Evolutionary conservation across 2,329 filamentous ascomycete species (phyloP).

Genomic region (Ophiocordyceps sinensis): DNA sequence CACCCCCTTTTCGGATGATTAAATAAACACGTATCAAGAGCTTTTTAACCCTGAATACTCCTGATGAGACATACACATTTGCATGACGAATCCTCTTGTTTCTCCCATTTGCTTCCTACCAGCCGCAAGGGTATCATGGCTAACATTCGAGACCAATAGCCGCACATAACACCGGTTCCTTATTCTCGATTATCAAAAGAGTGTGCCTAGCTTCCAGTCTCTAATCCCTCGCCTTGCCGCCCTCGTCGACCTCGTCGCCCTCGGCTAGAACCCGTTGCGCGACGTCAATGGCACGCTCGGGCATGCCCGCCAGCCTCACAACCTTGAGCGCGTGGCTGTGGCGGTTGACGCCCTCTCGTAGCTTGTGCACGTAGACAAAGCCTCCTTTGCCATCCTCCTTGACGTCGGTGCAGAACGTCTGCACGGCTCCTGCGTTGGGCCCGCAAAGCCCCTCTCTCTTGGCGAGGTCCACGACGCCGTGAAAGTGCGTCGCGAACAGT

Average conservation of each 20-base stretch:
- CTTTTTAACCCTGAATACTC: conserved; percentile 53
- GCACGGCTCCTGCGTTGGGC: conserved; percentile 31
- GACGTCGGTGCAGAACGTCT: conserved; percentile 80
- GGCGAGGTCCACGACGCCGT: conserved; percentile 67
- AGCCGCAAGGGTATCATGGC: conserved; percentile 19
- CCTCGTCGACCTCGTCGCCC: conserved; percentile 1
- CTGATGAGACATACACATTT: conserved; percentile 41
- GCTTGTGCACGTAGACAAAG: conserved; percentile 76
- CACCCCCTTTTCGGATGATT: conserved; percentile 32
- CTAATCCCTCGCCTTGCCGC: conserved; percentile 3
- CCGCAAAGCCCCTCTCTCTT: conserved; percentile 29
- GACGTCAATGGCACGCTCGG: conserved; percentile 53
- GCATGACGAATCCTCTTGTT: conserved; percentile 31
- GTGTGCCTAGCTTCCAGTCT: background rate
- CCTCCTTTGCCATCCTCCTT: conserved; percentile 53
- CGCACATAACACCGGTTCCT: background rate
- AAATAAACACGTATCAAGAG: conserved; percentile 37
- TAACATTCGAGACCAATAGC: conserved; percentile 15
- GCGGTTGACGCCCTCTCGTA: conserved; percentile 71
- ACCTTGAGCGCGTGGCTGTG: conserved; percentile 90
- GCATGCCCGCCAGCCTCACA: conserved; percentile 73
- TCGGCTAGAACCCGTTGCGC: conserved; percentile 43
- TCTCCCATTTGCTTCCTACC: conserved; percentile 4
- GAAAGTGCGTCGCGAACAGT: conserved; percentile 93
- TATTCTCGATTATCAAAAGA: background rate